These are phyloP conservation scores for Ambispora gerdemannii DNA, from an alignment of 192 early-diverging fungal species.

Conservation along the genomic window DNA sequence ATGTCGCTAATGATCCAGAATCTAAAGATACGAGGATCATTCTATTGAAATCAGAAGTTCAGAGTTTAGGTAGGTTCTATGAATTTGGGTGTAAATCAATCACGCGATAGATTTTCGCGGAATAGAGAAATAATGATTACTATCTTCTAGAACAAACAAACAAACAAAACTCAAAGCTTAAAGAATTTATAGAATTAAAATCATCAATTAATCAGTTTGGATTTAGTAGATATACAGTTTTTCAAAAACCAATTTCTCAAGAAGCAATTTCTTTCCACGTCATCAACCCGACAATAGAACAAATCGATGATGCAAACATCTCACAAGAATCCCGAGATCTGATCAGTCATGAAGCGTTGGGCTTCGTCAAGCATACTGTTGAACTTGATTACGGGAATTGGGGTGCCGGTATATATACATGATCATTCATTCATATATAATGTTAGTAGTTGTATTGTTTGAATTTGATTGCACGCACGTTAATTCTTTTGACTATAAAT, in stretches of 20 bases:
- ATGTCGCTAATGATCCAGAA: slow-evolving; percentile 57
- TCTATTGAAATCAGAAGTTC: slow-evolving; percentile 47
- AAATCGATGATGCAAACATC: slow-evolving; percentile 46
- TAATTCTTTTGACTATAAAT: too few relatives aligned
- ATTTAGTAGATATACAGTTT: too few relatives aligned
- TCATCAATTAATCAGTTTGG: too few relatives aligned
- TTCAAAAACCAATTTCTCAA: too few relatives aligned
- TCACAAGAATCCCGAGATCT: slow-evolving; percentile 48
- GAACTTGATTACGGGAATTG: slow-evolving; percentile 83
- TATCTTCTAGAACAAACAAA: slow-evolving; percentile 18
- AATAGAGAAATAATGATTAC: slow-evolving; percentile 17
- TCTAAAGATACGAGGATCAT: slow-evolving; percentile 50
- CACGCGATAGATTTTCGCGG: background rate
- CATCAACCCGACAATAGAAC: too few relatives aligned
- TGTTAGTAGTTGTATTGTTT: too few relatives aligned
- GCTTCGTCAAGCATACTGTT: slow-evolving; percentile 53
- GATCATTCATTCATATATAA: background rate
- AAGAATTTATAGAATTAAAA: too few relatives aligned
- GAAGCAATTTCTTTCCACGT: too few relatives aligned
- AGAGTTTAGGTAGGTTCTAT: slow-evolving; percentile 32
- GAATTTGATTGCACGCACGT: too few relatives aligned
- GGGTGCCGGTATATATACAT: slow-evolving; percentile 65
- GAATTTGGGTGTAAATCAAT: background rate
- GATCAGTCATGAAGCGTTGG: slow-evolving; percentile 46
- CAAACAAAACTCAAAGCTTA: too few relatives aligned